Percentiles rank a stretch among this genome's conserved stretches.
These are phyloP conservation scores for Spencermartinsiella ligniputridi DNA, from an alignment of 1,139 yeast genomes.

Conservation along the genomic window DNA sequence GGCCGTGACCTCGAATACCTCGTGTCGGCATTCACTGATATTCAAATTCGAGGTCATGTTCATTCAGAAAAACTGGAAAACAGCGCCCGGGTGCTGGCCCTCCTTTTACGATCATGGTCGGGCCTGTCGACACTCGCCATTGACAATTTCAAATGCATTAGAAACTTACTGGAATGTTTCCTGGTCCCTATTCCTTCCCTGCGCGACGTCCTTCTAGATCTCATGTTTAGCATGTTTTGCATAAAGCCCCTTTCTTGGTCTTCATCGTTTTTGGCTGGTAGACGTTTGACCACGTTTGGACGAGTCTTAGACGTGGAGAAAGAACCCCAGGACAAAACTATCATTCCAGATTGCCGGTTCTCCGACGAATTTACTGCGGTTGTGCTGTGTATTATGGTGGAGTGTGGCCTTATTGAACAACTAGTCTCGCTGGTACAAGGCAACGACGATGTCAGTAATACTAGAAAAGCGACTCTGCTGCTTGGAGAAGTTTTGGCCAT, in stretches of 20 bases:
- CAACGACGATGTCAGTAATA: slow-evolving; percentile 42
- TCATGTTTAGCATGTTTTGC: slow-evolving; percentile 63
- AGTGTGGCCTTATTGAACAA: slow-evolving; percentile 51
- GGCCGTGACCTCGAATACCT: slow-evolving; percentile 64
- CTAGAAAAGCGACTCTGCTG: slow-evolving; percentile 59
- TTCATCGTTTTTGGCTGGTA: slow-evolving; percentile 36
- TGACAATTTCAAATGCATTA: slow-evolving; percentile 53
- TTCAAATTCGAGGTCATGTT: slow-evolving; percentile 43
- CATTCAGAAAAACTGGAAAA: slow-evolving; percentile 55
- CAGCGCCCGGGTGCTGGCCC: slow-evolving; percentile 57
- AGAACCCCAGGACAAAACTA: slow-evolving; percentile 6
- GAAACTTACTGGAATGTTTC: slow-evolving; percentile 58
- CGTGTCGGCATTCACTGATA: slow-evolving; percentile 62
- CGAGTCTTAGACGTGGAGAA: slow-evolving; percentile 21
- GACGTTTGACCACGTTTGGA: slow-evolving; percentile 31
- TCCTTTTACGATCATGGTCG: slow-evolving; percentile 66
- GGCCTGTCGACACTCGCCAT: slow-evolving; percentile 69
- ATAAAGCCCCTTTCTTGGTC: slow-evolving; percentile 63
- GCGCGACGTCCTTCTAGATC: slow-evolving; percentile 63
- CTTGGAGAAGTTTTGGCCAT: slow-evolving; percentile 58
- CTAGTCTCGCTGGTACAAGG: slow-evolving; percentile 48
- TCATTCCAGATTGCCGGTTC: slow-evolving; percentile 18
- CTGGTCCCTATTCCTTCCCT: slow-evolving; percentile 52
- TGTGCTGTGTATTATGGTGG: slow-evolving; percentile 48
- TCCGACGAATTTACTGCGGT: slow-evolving; percentile 60